Evolutionary conservation across 2,329 filamentous ascomycete genomes (phyloP), one percentile per base, ranked within the genome.

Genomic region (Stachybotrys chartarum): DNA sequence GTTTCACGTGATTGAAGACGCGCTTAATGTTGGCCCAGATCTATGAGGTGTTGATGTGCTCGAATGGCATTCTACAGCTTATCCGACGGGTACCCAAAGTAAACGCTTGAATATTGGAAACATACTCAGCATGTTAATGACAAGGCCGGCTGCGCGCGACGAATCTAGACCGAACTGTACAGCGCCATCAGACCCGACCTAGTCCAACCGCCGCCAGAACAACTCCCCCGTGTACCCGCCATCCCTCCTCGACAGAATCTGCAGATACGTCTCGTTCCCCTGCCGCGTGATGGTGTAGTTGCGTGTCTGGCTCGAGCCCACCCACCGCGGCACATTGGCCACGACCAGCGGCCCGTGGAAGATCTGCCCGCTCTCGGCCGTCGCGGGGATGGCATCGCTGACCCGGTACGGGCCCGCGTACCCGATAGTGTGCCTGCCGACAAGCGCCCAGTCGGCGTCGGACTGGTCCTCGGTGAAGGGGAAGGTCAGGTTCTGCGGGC

Each of bases 401-500:
- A 51, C 39, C 6, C 24, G 31, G 16, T 32, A 42, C 8, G 50
- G 50, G 14, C 50, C 50, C 16, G 50, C 50, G 50, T 51, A 51
- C 11, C 50, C 50, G 31, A 51, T 51, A 30, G 18, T 51, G 50
- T 51, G 50, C 31, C 39, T 51, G 11, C 50, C 50, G 31, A 51
- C 50, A 2, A 51, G 50, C 17, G 50, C 50, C 50, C 50, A 51
- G 31, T 51, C 50, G 24, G 50, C 30, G 16, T 51, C 50, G 31
- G 11, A 14, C 31, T 51, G 50, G 31, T 51, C 50, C 12, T 24
- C 18, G 16, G 50, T 51, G 50, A 51, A 51, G 31, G 50, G 50
- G 50, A 51, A 51, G 30, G 50, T 51, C 8, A 51, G 31, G 30
- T 51, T n/a, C 50, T 51, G 50, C 12, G 50, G 50, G 14, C 50